phyloP scores from a whole-genome alignment of 176 grass and related monocot genomes.

The Bromus sterilis region DNA sequence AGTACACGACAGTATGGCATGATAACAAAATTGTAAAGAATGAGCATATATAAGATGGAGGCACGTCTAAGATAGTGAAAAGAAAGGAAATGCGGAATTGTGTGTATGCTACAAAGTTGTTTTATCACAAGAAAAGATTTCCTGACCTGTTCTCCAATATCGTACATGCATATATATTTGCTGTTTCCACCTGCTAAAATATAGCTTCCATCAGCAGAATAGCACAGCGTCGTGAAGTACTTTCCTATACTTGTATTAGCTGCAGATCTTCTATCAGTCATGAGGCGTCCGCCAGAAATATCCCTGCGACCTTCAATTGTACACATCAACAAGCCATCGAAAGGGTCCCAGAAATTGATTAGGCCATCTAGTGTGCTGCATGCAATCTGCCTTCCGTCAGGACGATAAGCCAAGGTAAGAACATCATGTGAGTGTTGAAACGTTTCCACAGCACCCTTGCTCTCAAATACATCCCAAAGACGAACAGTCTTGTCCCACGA shows the following conservation, averaged over 20 bases:
- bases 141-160: conserved; percentile 87
- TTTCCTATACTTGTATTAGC: conserved; percentile 73
- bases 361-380: conserved; percentile 90
- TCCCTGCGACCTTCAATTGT: conserved; percentile 89
- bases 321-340: conserved; percentile 80
- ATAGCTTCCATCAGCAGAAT: conserved; percentile 90
- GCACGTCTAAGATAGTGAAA: not conserved
- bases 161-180: conserved; percentile 98
- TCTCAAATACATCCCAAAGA: conserved; percentile 94
- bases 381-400: conserved; percentile 87
- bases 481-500: conserved; percentile 98
- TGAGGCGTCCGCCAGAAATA: conserved; percentile 85
- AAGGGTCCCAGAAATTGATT: conserved; percentile 94
- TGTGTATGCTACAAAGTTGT: not conserved
- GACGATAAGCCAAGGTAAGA: conserved; percentile 87
- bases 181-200: conserved; percentile 94
- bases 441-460: conserved; percentile 87
- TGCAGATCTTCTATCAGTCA: conserved; percentile 89
- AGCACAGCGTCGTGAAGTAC: conserved; percentile 89
- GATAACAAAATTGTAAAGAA: not conserved
- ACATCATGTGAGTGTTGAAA: conserved; percentile 95
- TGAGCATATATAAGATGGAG: not conserved
- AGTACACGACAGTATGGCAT: not conserved
- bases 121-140: conserved; percentile 20
- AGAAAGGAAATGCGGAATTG: not conserved